phyloP scores from a whole-genome alignment of 768 basidiomycete genomes.

The Collybia sp. region DNA sequence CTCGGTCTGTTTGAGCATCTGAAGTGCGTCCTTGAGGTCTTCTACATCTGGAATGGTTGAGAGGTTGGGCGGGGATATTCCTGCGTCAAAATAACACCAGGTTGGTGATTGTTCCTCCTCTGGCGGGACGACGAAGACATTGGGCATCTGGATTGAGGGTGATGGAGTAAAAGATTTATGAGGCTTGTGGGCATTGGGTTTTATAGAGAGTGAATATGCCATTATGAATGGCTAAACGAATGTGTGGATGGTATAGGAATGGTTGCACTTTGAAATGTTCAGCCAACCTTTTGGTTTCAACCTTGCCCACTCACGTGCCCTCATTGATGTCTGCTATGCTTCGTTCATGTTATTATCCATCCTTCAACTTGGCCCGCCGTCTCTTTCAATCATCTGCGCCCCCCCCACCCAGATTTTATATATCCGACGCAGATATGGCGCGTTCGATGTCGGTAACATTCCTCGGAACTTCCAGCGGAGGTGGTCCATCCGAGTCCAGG shows the following conservation, averaged over 20 bases:
- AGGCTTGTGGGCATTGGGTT: no score
- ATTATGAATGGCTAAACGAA: no score
- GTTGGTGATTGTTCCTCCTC: slow-evolving; percentile 52
- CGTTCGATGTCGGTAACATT: slow-evolving; percentile 58
- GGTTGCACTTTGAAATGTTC: no score
- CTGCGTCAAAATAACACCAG: slow-evolving; percentile 56
- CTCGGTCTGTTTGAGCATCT: slow-evolving; percentile 9
- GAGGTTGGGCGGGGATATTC: slow-evolving; percentile 14
- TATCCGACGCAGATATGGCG: slow-evolving; percentile 20
- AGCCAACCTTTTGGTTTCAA: no score
- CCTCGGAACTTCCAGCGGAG: slow-evolving; percentile 73
- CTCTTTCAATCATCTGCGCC: no score
- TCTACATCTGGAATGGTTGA: slow-evolving; percentile 21
- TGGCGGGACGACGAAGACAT: slow-evolving; percentile 53
- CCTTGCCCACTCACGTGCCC: no score
- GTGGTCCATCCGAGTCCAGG: slow-evolving; percentile 68
- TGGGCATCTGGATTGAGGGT: slow-evolving; percentile 29
- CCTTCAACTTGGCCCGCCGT: no score
- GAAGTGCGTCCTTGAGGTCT: slow-evolving; percentile 26
- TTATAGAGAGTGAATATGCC: no score
- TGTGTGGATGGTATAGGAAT: no score
- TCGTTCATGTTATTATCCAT: no score
- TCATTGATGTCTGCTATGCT: no score
- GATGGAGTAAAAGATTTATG: no score
- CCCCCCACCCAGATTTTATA: neutral